Evolutionary conservation across 2,329 filamentous ascomycete species (phyloP), one percentile per base, ranked within the genome.

Genomic region (Torrubiellomyces zombiae): DNA sequence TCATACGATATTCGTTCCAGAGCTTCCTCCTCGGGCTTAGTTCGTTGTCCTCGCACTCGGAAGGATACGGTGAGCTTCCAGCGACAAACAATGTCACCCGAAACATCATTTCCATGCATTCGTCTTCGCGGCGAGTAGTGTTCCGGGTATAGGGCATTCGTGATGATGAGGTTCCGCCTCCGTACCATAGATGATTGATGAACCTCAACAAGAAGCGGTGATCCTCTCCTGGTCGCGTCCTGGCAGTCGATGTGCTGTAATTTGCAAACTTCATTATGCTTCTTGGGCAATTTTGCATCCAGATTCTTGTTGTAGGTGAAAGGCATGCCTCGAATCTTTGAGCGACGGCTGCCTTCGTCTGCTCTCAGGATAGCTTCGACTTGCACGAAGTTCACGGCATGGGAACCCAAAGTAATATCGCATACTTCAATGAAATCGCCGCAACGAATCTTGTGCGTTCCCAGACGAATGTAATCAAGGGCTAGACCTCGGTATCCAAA

Each of bases 91-190:
- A 75, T 12, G 9, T 15, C 18, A 14, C 21, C n/a, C 10, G 8
- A 27, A 9, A 5, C 16, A 21, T 38, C 0, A 44, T 38, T 0
- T 50, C 57, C 7, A 5, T 13, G 6, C 10, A 19, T 11, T 30
- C 32, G 0, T 43, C 26, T 9, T n/a, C 18, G 6, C n/a, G n/a
- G n/a, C n/a, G 45, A 48, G 1, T 46, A 39, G 23, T 51, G 48
- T 0, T 40, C 28, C 0, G 62, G 60, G 21, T 57, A 69, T 0
- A 43, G 35, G 0, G 54, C 42, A 29, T 79, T 81, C 0, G 73
- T 79, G 3, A 60, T 44, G 1, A 55, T 38, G 0, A 78, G 43
- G 0, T 39, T 40, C 1, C 66, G 47, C 6, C 55, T 44, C 2
- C 43, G 32, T 2, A 51, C 36, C 0, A 73, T 48, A 0, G 50